A percentile compares a stretch with the other conserved stretches of the same genome.
Conservation (phyloP, 345 rosid genomes). For the Leavenworthia alabamica region DNA sequence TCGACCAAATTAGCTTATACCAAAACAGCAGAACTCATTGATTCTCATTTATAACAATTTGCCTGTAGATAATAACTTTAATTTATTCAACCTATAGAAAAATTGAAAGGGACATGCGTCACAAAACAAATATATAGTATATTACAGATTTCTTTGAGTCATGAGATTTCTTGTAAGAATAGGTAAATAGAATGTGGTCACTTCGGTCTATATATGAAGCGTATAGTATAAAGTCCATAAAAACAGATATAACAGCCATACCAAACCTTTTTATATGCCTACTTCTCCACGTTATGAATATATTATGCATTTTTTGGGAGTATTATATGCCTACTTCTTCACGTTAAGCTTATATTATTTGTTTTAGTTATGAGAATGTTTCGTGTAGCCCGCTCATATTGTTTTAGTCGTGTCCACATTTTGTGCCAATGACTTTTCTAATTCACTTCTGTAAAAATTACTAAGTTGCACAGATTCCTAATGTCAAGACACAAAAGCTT, state of each 20-base stretch:
- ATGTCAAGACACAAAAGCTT: not conserved
- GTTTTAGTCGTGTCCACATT: conserved; percentile 18
- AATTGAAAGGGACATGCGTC: conserved; percentile 1
- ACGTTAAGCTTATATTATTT: conserved; percentile 22
- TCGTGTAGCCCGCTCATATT: conserved; percentile 22
- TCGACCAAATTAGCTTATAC: conserved; percentile 11
- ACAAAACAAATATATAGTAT: not conserved
- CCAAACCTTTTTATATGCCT: conserved; percentile 25
- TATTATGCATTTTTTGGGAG: conserved; percentile 1
- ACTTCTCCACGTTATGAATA: conserved; percentile 28
- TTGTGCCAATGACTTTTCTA: conserved; percentile 4
- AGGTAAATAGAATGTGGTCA: not conserved
- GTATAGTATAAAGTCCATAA: conserved; percentile 20
- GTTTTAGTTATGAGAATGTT: conserved; percentile 11
- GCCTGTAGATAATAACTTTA: not conserved
- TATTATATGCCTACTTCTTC: conserved; percentile 20
- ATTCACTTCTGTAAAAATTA: not conserved
- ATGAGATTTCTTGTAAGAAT: conserved; percentile 20
- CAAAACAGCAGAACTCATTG: not conserved
- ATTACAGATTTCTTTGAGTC: not conserved
- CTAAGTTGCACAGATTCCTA: not conserved
- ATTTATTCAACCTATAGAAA: not conserved
- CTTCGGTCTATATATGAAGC: conserved; percentile 8
- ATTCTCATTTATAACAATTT: not conserved
- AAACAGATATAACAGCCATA: conserved; percentile 31